Base-by-base conservation (phyloP, 176 grass and related monocot genomes). In the Phragmites australis region DNA sequence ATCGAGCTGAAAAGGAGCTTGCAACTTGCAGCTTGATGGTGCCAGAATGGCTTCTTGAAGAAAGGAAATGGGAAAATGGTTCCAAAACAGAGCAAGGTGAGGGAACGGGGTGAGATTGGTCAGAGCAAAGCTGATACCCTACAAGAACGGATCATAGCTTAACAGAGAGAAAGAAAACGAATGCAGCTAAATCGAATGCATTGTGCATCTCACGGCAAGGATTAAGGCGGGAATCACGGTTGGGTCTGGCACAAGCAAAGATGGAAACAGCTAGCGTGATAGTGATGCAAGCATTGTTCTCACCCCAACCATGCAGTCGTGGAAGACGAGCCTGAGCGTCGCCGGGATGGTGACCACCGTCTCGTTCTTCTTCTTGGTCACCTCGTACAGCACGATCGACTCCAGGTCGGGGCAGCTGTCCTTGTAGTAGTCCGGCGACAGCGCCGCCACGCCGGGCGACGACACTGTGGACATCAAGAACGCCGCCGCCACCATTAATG, bases 221-320 rank as follows among this genome's bases (percentile, higher is more conserved):
- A 45, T 6, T 16, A 8, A 46, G 29, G 26, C 16, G 31, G 57
- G 42, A 30, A 41, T 1, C 3, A 21, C n/a, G n/a, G n/a, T n/a
- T 7, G 46, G 22, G 68, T 71, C 25, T 9, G 25, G 16, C 7
- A 19, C 12, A 31, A 30, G 59, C 58, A 14, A 78, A 43, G 12
- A 7, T 13, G 9, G 32, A 40, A 21, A 14, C 34, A 40, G 25
- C 26, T 30, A 30, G 26, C 6, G 17, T 29, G 9, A 70, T 47
- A 21, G 42, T 10, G n/a, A 8, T 8, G 64, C 9, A 50, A 3
- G 68, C 25, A 3, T 16, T 12, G 55, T 15, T 49, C 86, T 89
- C 76, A 93, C 94, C 87, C 87, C 61, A 23, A 84, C 87, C 30
- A 97, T 40, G 89, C 94, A 97, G 74, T 97, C 94, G 59, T 97